phyloP scores from a whole-genome alignment of 176 grass and related monocot genomes.

The Oryza meridionalis region DNA sequence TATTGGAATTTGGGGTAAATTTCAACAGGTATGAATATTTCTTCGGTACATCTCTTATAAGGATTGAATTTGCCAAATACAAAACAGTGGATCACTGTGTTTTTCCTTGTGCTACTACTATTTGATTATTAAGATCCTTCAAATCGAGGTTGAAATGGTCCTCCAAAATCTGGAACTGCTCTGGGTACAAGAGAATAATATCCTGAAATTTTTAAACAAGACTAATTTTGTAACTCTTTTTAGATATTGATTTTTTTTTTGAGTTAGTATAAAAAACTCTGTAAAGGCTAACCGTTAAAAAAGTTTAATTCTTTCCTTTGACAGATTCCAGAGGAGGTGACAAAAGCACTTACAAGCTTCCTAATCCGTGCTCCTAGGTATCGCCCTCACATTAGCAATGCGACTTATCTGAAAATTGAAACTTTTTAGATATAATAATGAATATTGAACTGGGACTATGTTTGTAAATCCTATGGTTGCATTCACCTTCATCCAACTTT shows the following conservation, averaged over 20 bases:
- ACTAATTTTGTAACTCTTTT: not conserved
- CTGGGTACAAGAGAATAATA: not conserved
- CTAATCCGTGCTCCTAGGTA: slow-evolving; percentile 32
- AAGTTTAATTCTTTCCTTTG: not conserved
- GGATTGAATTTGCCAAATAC: too few species aligned
- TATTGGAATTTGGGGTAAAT: not conserved
- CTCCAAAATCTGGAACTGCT: not conserved
- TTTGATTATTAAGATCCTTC: not conserved
- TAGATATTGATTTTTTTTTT: not conserved
- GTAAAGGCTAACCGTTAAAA: not conserved
- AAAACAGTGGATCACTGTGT: not conserved
- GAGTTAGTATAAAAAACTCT: not conserved
- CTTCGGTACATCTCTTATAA: not conserved
- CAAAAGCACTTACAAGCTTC: slow-evolving; percentile 33
- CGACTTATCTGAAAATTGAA: not conserved
- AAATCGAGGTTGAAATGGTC: not conserved
- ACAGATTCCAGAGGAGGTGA: slow-evolving; percentile 35
- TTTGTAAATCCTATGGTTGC: not conserved
- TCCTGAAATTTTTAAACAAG: not conserved
- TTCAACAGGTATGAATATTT: not conserved
- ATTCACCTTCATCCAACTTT: not conserved
- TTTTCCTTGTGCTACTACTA: not conserved
- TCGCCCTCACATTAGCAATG: not conserved
- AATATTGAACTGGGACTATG: not conserved
- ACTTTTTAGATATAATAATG: not conserved